These are phyloP conservation scores for Penicillium psychrofluorescens DNA, from an alignment of 495 filamentous ascomycete species.

Conservation along the genomic window DNA sequence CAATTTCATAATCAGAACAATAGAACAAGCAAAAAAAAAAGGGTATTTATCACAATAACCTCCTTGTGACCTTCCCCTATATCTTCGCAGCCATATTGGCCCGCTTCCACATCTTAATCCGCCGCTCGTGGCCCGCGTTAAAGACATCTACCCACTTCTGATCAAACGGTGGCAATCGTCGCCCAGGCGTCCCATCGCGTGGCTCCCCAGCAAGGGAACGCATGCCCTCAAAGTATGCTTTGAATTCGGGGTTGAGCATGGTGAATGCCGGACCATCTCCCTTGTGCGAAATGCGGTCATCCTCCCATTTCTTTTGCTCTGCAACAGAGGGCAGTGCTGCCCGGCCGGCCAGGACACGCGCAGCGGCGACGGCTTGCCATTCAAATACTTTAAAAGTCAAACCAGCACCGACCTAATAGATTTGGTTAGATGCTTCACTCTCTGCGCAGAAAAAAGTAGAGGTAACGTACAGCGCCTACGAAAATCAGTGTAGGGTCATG, in stretches of 20 bases:
- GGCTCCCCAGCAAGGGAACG: conserved; percentile 41
- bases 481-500: conserved; percentile 30
- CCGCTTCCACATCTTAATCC: conserved; percentile 44
- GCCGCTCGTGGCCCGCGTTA: conserved; percentile 36
- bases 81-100: conserved; percentile 24
- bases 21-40: too few relatives aligned
- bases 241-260: conserved; percentile 45
- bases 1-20: too few relatives aligned
- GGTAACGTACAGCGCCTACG: conserved; percentile 33
- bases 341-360: conserved; percentile 47
- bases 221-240: conserved; percentile 47
- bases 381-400: conserved; percentile 55
- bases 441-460: conserved; percentile 14
- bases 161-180: conserved; percentile 38
- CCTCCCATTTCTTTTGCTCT: conserved; percentile 47
- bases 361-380: conserved; percentile 53
- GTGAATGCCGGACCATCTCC: conserved; percentile 45
- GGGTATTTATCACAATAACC: too few relatives aligned
- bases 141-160: conserved; percentile 44
- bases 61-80: not conserved
- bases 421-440: conserved; percentile 3
- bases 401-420: conserved; percentile 43
- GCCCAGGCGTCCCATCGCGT: conserved; percentile 19
- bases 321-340: conserved; percentile 30
- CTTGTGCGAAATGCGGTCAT: conserved; percentile 35